Evolutionary conservation across 352 stramenopile species (phyloP).

Genomic region (Phytophthora palmivora): DNA sequence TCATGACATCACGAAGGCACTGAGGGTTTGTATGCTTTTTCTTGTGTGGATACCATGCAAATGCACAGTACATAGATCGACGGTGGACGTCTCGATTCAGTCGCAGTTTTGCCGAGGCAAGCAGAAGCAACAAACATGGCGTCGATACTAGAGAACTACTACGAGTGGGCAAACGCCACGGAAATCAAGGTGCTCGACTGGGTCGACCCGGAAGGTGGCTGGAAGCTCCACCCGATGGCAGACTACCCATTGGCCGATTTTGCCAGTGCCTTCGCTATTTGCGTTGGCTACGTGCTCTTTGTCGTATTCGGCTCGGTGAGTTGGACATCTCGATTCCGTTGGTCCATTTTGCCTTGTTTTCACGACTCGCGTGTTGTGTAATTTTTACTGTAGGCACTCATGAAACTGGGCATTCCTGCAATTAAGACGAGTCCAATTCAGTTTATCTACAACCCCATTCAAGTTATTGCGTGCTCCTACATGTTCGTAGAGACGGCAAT

Average conservation of each 20-base stretch:
- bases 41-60: no score
- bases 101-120: slow-evolving; percentile 23
- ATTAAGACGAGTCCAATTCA: slow-evolving; percentile 76
- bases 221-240: slow-evolving; percentile 67
- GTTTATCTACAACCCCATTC: slow-evolving; percentile 95
- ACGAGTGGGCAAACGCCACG: slow-evolving; percentile 58
- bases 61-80: no score
- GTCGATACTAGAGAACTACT: slow-evolving; percentile 49
- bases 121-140: slow-evolving; percentile 27
- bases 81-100: slow-evolving; percentile 17
- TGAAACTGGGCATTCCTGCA: slow-evolving; percentile 54
- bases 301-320: slow-evolving; percentile 67
- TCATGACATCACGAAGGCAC: slow-evolving; percentile 32
- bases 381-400: slow-evolving; percentile 39
- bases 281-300: slow-evolving; percentile 68
- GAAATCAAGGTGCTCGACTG: slow-evolving; percentile 63
- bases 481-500: slow-evolving; percentile 93
- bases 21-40: slow-evolving; percentile 19
- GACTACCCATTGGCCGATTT: slow-evolving; percentile 71
- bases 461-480: slow-evolving; percentile 94
- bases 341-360: slow-evolving; percentile 2
- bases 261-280: slow-evolving; percentile 59
- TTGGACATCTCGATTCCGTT: slow-evolving; percentile 3
- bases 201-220: slow-evolving; percentile 58
- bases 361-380: slow-evolving; percentile 3